These are phyloP conservation scores for Plantago elongata DNA, from an alignment of 257 asterid genomes.

Conservation along the genomic window DNA sequence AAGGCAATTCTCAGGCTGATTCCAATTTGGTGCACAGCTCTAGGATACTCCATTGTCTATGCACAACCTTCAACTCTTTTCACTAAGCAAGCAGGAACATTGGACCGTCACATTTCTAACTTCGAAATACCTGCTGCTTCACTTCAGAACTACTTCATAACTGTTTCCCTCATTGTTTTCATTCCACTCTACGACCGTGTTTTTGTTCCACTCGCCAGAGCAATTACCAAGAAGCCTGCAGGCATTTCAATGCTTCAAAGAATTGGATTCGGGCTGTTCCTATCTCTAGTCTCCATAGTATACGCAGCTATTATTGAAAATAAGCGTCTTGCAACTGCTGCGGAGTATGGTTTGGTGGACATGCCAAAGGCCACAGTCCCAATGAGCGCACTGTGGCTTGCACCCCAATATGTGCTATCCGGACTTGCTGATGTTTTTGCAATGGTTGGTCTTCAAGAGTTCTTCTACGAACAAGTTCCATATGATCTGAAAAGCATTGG, in stretches of 20 bases:
- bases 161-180: constrained; percentile 20
- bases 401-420: constrained; percentile 39
- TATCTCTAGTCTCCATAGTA: constrained; percentile 26
- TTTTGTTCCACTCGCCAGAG: constrained; percentile 34
- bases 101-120: constrained; percentile 34
- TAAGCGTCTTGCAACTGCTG: constrained; percentile 33
- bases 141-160: constrained; percentile 28
- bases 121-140: constrained; percentile 45
- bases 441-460: constrained; percentile 48
- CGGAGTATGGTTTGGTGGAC: constrained; percentile 29
- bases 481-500: constrained; percentile 45
- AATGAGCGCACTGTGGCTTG: constrained; percentile 53
- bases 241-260: constrained; percentile 51
- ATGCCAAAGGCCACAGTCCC: constrained; percentile 37
- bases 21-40: constrained; percentile 45
- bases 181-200: constrained; percentile 40
- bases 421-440: constrained; percentile 45
- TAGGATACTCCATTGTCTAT: constrained; percentile 35
- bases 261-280: constrained; percentile 28
- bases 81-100: constrained; percentile 44
- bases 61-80: constrained; percentile 43
- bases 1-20: constrained; percentile 31
- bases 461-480: constrained; percentile 57
- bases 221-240: constrained; percentile 30
- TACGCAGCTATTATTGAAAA: constrained; percentile 39